Conservation (phyloP, 192 early-diverging fungal species). For the Umbelopsis isabellina region DNA sequence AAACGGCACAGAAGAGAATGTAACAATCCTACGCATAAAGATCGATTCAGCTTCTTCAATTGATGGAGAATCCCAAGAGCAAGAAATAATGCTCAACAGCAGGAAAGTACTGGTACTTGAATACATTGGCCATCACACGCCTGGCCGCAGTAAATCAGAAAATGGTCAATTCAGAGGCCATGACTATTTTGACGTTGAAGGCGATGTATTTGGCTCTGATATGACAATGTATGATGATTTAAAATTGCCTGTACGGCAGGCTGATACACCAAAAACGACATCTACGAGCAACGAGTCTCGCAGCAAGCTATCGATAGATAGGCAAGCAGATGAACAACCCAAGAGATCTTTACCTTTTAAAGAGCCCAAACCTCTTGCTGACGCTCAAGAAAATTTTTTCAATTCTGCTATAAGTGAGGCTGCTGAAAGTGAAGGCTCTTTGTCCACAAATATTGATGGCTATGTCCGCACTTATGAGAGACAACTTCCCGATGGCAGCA, state of each 20-base stretch:
- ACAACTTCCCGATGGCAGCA: not conserved
- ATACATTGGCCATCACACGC: slow-evolving; percentile 12
- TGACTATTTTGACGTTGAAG: slow-evolving; percentile 8
- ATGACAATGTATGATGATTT: slow-evolving; percentile 2
- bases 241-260: no score
- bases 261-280: not conserved
- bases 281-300: not conserved
- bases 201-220: not conserved
- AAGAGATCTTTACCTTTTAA: not conserved
- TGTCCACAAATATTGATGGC: not conserved
- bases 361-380: not conserved
- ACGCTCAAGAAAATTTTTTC: not conserved
- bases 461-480: not conserved
- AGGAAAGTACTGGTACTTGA: not conserved
- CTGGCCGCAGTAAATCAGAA: slow-evolving; percentile 7
- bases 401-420: not conserved
- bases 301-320: not conserved
- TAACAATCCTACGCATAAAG: not conserved
- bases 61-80: not conserved
- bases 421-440: not conserved
- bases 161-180: not conserved
- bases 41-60: not conserved
- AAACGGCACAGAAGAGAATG: not conserved
- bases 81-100: not conserved
- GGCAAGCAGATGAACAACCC: not conserved